Evolutionary conservation across 1,284 basidiomycete genomes (phyloP), one percentile per base, ranked within the genome.

Genomic region (Malassezia caprae): DNA sequence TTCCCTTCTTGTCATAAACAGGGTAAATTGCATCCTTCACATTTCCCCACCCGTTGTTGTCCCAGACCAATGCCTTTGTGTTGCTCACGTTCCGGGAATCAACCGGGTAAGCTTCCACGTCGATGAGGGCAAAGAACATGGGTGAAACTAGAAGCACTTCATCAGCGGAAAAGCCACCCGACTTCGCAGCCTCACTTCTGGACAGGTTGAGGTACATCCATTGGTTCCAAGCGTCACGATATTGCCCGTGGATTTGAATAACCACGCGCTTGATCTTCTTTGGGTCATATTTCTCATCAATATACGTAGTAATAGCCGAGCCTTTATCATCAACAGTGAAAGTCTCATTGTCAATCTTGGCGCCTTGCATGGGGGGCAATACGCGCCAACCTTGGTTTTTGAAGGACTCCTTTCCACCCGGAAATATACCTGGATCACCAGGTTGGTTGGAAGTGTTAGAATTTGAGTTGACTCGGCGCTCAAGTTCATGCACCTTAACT

Each of bases 221-320:
- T 58, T 68, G 61, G 48, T 72, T 70, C 67, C 68, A 71, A 1
- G 65, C 56, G 49, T 69, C 69, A 8, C 68, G 48, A 37, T 64
- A 65, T 45, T 67, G 56, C 17, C 68, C 68, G 32, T 69, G 68
- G n/a, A 69, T 56, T 50, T 68, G 62, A 21, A 71, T 64, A 19
- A 71, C 62, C 3, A 55, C 67, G 1, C 68, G 57, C 51, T 64
- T 69, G 50, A 69, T 64, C 34, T 63, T 61, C 34, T 35, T 39
- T 8, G 63, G 32, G 30, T 68, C 57, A 19, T 62, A 66, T 2
- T 51, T 23, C 4, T 40, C 40, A 21, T 63, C 66, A 46, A 71
- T 62, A 44, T 71, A 71, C 0, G 51, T 53, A 8, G 63, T 34
- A 8, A 71, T 56, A 3, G 56, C 58, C 5, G 61, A 58, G 1